Base-by-base conservation (phyloP, 345 rosid genomes). In the Moringa oleifera region DNA sequence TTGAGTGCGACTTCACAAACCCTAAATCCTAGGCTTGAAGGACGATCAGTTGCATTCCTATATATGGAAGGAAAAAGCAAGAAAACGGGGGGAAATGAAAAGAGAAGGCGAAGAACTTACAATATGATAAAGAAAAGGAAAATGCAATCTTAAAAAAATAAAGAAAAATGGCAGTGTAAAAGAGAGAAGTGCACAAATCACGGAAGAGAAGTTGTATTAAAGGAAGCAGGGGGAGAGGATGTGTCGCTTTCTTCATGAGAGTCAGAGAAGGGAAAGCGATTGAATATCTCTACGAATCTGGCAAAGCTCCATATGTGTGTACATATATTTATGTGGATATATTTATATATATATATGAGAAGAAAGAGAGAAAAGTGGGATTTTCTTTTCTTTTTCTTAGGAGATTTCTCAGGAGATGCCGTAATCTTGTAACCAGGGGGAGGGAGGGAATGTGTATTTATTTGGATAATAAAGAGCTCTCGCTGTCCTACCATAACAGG, bases 231-330 rank as follows among this genome's bases (percentile, higher is more conserved):
- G 55, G 69, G 63, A 69, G 78, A 33, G 68, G 88, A 72, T 63
- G 78, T 71, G 89, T 81, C 86, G 57, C 63, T 73, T 70, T 83
- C 82, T 50, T 79, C 82, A 66, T 86, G 88, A 81, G 82, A 81
- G 73, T 85, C 73, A 81, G 86, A 67, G 77, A 81, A 80, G 79
- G 71, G 47, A 41, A 41, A 41, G 47, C 47, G 47, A 41, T 41
- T 41, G 47, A 41, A 41, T 41, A 41, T 41, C 47, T 41, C 47
- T 41, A 52, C 55, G 17, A 52, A 52, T 52, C 55, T 52, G 55
- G 55, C 25, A 52, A 52, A 20, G 55, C 13, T 9, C 3, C 9
- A 52, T 9, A 41, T 7, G 6, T n/a, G n/a, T n/a, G n/a, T n/a
- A n/a, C n/a, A n/a, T n/a, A n/a, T n/a, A n/a, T n/a, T n/a, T n/a